These are phyloP conservation scores for Trifolium fragiferum DNA, from an alignment of 306 rosid species.

Conservation along the genomic window DNA sequence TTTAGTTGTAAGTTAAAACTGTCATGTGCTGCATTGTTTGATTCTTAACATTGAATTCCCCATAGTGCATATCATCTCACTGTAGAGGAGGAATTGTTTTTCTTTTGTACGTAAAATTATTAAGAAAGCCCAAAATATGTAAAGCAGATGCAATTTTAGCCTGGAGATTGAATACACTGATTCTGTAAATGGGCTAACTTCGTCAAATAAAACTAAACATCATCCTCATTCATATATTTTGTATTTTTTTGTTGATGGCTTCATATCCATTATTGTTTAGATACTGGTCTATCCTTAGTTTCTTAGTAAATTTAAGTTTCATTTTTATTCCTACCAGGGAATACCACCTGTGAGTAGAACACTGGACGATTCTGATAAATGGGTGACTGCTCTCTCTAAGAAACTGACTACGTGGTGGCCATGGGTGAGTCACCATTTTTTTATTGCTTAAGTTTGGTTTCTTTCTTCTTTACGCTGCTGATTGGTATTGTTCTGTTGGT, in stretches of 20 bases:
- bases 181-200: slow-evolving; percentile 20
- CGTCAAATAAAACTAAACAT: slow-evolving; percentile 1
- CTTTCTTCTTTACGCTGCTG: slow-evolving; percentile 28
- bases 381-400: slow-evolving; percentile 84
- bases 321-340: slow-evolving; percentile 59
- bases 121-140: background rate
- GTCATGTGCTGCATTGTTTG: background rate
- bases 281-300: slow-evolving; percentile 14
- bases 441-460: slow-evolving; percentile 7
- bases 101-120: background rate
- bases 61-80: background rate
- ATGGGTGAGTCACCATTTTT: slow-evolving; percentile 63
- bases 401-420: slow-evolving; percentile 87
- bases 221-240: background rate
- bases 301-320: background rate
- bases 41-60: background rate
- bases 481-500: slow-evolving; percentile 7
- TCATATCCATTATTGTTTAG: slow-evolving; percentile 29
- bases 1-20: slow-evolving; percentile 3
- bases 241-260: slow-evolving; percentile 16
- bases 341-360: slow-evolving; percentile 71
- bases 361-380: slow-evolving; percentile 65
- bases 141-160: slow-evolving; percentile 2
- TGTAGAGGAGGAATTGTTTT: background rate
- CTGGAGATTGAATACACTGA: background rate